Evolutionary conservation across 768 basidiomycete genomes (phyloP), one percentile per base, ranked within the genome.

Genomic region (Amanita rimosa): DNA sequence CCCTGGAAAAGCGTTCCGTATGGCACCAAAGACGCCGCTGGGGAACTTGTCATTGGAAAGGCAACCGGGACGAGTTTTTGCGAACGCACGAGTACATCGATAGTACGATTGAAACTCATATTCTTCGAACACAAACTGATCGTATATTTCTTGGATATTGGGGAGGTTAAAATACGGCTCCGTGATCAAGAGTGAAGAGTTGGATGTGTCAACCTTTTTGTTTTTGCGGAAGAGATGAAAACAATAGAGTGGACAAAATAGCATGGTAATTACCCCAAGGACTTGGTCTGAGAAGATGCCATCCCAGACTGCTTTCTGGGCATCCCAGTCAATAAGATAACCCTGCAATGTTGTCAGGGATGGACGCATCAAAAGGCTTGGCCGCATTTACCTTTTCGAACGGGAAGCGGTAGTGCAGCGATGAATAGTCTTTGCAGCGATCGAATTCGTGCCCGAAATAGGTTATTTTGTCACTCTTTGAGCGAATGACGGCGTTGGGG

Each of bases 101-200:
- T 78, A 72, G 62, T 88, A 92, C 41, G 87, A 80, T 41, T 75
- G 71, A 60, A 95, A 96, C 57, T 94, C 93, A 67, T 93, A 98
- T 66, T 97, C 92, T 62, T 97, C 94, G 58, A 96, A 97, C 2
- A 95, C 73, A 61, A 98, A 86, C 64, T 97, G 91, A 61, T 98
- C 94, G 58, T 94, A 93, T 29, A 88, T 76, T 22, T 92, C 88
- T 65, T 92, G 89, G 10, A 96, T 78, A 59, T 90, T 92, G 21
- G 90, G 87, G 7, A 94, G 69, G 66, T 97, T 93, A 74, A 95
- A 88, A 60, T 89, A 90, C 4, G 94, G 92, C 65, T 97, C 94
- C 4, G 95, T 96, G 49, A 97, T 76, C 43, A 97, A 69, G 31
- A 97, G 69, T 3, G 85, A 81, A 0, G 84, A 78, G 44, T 78